These are phyloP conservation scores for Tolypocladium ovalisporum DNA, from an alignment of 2,329 filamentous ascomycete species.

Conservation along the genomic window DNA sequence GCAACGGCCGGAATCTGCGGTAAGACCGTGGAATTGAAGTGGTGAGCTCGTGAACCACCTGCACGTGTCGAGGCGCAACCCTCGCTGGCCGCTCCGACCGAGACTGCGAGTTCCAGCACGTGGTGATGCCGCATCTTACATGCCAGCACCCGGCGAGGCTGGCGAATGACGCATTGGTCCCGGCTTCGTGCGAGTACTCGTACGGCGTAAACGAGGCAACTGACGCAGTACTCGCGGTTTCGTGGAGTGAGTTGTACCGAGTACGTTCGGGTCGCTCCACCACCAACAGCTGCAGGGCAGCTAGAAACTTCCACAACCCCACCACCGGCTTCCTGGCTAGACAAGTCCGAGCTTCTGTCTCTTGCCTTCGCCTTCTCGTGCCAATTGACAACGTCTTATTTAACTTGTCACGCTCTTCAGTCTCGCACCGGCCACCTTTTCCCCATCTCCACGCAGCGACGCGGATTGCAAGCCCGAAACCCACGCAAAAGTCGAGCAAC, in stretches of 20 bases:
- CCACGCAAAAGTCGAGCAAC: not conserved
- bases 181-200: too few relatives aligned
- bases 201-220: not conserved
- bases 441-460: not conserved
- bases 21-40: not conserved
- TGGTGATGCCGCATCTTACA: not conserved
- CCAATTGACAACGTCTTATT: not conserved
- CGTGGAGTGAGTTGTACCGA: not conserved
- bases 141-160: not conserved
- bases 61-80: not conserved
- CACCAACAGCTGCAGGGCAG: not conserved
- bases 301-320: constrained; percentile 12
- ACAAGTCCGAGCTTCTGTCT: not conserved
- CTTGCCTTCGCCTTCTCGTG: not conserved
- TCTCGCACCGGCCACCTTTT: not conserved
- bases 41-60: not conserved
- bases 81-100: not conserved
- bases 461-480: not conserved
- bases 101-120: not conserved
- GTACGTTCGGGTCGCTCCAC: not conserved
- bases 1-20: not conserved
- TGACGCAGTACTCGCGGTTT: not conserved
- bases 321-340: not conserved
- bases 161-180: not conserved
- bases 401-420: not conserved